Evolutionary conservation across 371 early-diverging fungal species (phyloP), one percentile per base, ranked within the genome.

Genomic region (Mucor mucedo): DNA sequence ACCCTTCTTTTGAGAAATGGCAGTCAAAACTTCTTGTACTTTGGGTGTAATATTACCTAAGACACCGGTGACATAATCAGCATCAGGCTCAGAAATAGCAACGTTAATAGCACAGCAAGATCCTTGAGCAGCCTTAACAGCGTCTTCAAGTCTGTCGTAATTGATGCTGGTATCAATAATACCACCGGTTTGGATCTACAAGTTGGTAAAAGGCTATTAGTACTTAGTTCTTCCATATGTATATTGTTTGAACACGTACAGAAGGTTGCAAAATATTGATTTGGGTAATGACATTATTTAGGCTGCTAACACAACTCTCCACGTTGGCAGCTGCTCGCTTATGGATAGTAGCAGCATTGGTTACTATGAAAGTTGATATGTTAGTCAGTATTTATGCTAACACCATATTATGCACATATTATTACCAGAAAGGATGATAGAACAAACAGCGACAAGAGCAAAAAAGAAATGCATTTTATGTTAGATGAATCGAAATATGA

Each of bases 81-180:
- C 44, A 61, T 61, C 61, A 4, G 53, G 10, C 9, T 61, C 61
- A 30, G 53, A 28, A 7, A 61, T 44, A 5, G 45, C 44, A 21
- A 21, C 42, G 13, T 29, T 42, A 32, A 61, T 61, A n/a, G 54
- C 41, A 53, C 61, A 61, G 27, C 61, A 61, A 9, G 29, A 29
- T 2, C 6, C 39, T 32, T 61, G 44, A 33, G 44, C 61, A 21
- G 9, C 32, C 7, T 33, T 14, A n/a, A 53, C 27, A 33, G 42
- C 11, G 8, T 42, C 32, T 35, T 44, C 35, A 29, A 61, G 41
- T 11, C 35, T n/a, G 9, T 30, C 6, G 38, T 61, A 61, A 2
- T 44, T 27, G 27, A 8, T 13, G 6, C 42, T 53, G 3, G 52
- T 41, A 5, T 53, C 21, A 4, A 53, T 0, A 5, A 61, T 5